These are phyloP conservation scores for Immersiella caudata DNA, from an alignment of 495 filamentous ascomycete genomes.

Conservation along the genomic window DNA sequence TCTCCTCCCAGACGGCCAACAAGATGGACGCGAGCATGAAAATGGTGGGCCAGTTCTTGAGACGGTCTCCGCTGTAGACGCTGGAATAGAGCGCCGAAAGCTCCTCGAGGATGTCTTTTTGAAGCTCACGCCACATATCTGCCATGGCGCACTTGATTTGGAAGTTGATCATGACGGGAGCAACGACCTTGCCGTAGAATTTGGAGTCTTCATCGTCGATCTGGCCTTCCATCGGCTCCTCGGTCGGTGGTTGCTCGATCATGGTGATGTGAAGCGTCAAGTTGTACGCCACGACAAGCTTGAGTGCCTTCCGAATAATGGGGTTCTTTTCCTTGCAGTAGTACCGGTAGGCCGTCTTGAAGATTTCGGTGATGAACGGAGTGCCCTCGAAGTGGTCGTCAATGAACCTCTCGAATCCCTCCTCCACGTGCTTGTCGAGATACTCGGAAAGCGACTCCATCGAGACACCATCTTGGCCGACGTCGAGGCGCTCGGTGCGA, in stretches of 20 bases:
- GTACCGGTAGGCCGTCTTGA: conserved; percentile 90
- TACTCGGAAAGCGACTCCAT: conserved; percentile 79
- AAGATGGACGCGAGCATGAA: conserved; percentile 92
- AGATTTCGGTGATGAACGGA: conserved; percentile 86
- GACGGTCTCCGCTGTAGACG: conserved; percentile 88
- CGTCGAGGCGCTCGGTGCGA: conserved; percentile 81
- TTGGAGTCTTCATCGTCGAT: conserved; percentile 77
- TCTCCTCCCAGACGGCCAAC: conserved; percentile 92
- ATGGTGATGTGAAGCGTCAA: conserved; percentile 88
- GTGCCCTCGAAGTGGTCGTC: conserved; percentile 95
- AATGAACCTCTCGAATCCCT: conserved; percentile 85
- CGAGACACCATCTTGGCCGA: conserved; percentile 81
- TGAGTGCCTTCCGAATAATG: conserved; percentile 87
- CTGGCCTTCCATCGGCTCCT: conserved; percentile 74
- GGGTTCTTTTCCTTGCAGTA: conserved; percentile 80
- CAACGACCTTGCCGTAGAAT: conserved; percentile 83
- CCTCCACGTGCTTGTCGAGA: conserved; percentile 87
- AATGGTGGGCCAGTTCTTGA: conserved; percentile 97
- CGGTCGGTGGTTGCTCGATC: conserved; percentile 82
- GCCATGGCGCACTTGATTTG: conserved; percentile 94
- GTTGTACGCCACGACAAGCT: conserved; percentile 90
- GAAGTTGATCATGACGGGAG: conserved; percentile 98
- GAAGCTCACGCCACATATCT: conserved; percentile 93
- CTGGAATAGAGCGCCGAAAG: conserved; percentile 86
- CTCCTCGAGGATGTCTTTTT: conserved; percentile 92